phyloP scores from a whole-genome alignment of 768 basidiomycete species.

The Pleurotus giganteus region DNA sequence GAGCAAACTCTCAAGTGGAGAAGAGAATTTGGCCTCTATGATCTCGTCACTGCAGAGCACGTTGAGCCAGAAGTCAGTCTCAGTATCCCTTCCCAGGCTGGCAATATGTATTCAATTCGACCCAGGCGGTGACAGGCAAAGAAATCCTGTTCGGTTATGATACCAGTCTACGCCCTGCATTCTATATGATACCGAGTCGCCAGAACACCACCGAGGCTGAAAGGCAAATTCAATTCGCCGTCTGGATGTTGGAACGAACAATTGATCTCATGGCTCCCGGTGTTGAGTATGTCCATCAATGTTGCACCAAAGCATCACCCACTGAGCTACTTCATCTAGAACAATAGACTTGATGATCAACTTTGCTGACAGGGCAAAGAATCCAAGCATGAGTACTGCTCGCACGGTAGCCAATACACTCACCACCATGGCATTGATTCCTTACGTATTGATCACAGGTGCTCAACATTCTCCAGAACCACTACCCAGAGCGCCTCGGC shows the following conservation, averaged over 20 bases:
- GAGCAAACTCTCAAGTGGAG: conserved; percentile 79
- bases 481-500: conserved; percentile 87
- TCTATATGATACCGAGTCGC: conserved; percentile 66
- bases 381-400: conserved; percentile 39
- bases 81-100: neutral
- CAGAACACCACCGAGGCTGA: conserved; percentile 76
- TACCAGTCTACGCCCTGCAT: conserved; percentile 54
- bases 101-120: neutral
- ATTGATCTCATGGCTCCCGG: conserved; percentile 79
- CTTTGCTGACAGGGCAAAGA: conserved; percentile 69
- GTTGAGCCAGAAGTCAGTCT: conserved; percentile 71
- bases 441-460: conserved; percentile 17
- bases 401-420: conserved; percentile 25
- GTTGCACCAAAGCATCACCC: neutral
- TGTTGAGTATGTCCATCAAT: conserved; percentile 58
- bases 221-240: conserved; percentile 68
- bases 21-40: conserved; percentile 73
- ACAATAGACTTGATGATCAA: conserved; percentile 72
- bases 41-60: conserved; percentile 52
- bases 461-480: conserved; percentile 69
- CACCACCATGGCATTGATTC: neutral
- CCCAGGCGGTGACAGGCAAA: conserved; percentile 79
- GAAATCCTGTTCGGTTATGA: conserved; percentile 79
- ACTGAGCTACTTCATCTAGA: conserved; percentile 31
- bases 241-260: conserved; percentile 77